Base-by-base conservation (phyloP, 192 early-diverging fungal genomes). In the Neocallimastix lanati region DNA sequence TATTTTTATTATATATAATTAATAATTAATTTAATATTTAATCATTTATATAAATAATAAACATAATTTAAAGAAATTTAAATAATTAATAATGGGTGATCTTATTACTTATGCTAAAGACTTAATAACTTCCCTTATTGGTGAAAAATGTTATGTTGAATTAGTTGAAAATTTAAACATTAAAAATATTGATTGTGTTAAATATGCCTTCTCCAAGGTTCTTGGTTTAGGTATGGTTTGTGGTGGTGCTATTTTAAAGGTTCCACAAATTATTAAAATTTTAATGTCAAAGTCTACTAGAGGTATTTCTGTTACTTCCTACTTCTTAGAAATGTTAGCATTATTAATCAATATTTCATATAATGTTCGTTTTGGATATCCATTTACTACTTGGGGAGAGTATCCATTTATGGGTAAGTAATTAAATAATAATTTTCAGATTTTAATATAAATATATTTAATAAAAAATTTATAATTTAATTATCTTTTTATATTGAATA, bases 201-300 rank as follows among this genome's bases (percentile, higher is more conserved):
- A 93, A 82, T 91, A 93, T 77, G 83, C 91, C 28, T 81, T 98
- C 78, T 95, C 94, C 29, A 98, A 98, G 83, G 94, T 91, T 0
- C 92, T 99, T 18, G 94, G 96, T 0, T 79, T 99, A 28, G 95
- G 95, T n/a, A 96, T 99, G 78, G 94, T 98, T n/a, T 81, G 92
- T 11, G 95, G 93, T 58, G 93, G 95, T n/a, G 91, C 93, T 36
- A 90, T 98, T 58, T 90, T 98, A 79, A 99, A 99, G 84, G 84
- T 99, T 29, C 98, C 98, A 13, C 96, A 99, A 86, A 96, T 99
- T 35, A 82, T 94, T 83, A 99, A 96, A 80, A 96, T 98, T 77
- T 77, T 94, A 27, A 83, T 83, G 29, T 86, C 91, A 38, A 79
- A 85, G 77, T 93, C 93, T 30, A 92, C 91, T 18, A 85, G 88